Evolutionary conservation across 768 basidiomycete species (phyloP).

Genomic region (Lactarius pseudohatsudake): DNA sequence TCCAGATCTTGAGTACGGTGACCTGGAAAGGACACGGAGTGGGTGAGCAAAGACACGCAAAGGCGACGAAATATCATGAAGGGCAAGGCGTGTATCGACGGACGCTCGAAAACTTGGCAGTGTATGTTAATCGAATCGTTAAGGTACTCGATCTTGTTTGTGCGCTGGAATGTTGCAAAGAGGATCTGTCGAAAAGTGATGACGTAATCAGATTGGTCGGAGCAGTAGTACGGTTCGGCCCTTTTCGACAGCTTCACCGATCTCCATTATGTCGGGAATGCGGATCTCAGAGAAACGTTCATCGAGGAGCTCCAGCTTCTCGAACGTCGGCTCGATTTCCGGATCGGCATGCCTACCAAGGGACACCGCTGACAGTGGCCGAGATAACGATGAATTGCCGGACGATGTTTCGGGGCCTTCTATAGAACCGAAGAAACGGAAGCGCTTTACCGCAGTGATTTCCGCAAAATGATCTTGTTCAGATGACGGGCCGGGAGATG

Average conservation of each 20-base stretch:
- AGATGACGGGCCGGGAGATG: too few relatives aligned
- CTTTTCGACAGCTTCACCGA: not conserved
- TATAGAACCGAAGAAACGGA: not conserved
- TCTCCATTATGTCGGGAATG: not conserved
- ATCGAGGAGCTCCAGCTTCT: accelerated
- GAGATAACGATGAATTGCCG: too few relatives aligned
- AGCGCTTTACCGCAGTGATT: not conserved
- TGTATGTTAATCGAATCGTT: not conserved
- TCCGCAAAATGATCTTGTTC: too few relatives aligned
- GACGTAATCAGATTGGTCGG: not conserved
- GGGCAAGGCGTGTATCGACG: not conserved
- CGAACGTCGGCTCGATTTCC: not conserved
- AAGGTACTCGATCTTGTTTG: not conserved
- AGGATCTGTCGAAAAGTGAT: accelerated
- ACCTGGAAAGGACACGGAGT: not conserved
- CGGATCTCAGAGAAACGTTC: not conserved
- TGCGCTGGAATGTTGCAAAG: not conserved
- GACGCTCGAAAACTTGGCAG: not conserved
- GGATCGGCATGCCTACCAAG: not conserved
- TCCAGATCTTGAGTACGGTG: not conserved
- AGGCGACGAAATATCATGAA: too few relatives aligned
- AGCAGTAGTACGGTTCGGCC: not conserved
- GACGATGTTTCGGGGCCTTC: not conserved
- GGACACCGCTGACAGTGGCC: too few relatives aligned
- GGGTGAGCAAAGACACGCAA: too few relatives aligned